Evolutionary conservation across 2,329 filamentous ascomycete genomes (phyloP), one percentile per base, ranked within the genome.

Genomic region (Cercospora sp.): DNA sequence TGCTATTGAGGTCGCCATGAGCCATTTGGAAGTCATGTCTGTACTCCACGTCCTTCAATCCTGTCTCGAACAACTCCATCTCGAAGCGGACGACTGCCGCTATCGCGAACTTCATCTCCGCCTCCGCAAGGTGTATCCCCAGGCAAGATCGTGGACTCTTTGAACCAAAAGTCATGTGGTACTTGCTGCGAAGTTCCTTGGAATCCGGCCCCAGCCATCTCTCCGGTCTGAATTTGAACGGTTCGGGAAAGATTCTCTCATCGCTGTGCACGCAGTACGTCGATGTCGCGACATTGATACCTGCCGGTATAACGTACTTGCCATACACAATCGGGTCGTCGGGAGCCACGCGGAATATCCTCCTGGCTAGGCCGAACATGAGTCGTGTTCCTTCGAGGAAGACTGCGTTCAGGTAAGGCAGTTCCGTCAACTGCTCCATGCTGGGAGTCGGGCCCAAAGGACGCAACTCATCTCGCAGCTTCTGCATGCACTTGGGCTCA

Each of bases 91-190:
- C 75, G 70, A 3, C 74, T 5, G 66, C 66, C 2, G 66, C 77
- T 20, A 78, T 72, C 3, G 69, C 70, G 8, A 79, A 72, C 23
- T 77, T 75, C 16, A 80, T 65, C 65, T 80, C 78, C 16, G 74
- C 74, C 73, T 77, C 77, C 4, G 78, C 78, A 8, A 80, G 60
- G 74, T 78, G 31, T 74, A 76, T 31, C 72, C 68, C 67, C 71
- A 79, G 68, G 72, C 77, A 66, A 72, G 73, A 18, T 73, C 75
- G 20, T 6, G 60, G 58, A 23, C 77, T 77, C 5, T 73, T 72
- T 1, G 74, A 75, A 65, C 79, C 79, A 6, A 77, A 72, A 3
- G 77, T 73, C 12, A 78, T 74, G 68, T 73, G 77, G 23, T 74
- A 71, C 7, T 77, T 75, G 28, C 36, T 48, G 36, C 78, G 63